Evolutionary conservation across 2,329 filamentous ascomycete species (phyloP).

Genomic region (Pseudogymnoascus sp.): DNA sequence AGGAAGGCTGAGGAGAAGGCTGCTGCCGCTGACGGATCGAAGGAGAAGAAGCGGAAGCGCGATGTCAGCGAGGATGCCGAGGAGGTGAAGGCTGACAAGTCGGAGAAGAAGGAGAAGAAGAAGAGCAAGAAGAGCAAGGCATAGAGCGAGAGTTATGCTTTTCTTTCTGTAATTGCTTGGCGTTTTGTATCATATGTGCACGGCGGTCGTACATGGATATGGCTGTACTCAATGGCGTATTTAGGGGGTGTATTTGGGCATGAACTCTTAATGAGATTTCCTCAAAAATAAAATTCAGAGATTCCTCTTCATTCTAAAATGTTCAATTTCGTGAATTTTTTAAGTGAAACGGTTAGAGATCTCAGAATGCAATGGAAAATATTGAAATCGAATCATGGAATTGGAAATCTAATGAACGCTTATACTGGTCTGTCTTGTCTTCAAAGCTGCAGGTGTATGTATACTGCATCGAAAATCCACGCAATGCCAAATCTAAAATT

Average conservation of each 20-base stretch:
- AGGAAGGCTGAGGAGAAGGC: slow-evolving; percentile 50
- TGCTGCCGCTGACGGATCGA: slow-evolving; percentile 32
- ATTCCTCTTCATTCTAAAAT: not conserved
- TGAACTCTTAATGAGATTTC: slow-evolving; percentile 8
- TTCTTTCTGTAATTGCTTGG: slow-evolving; percentile 8
- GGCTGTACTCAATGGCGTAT: slow-evolving; percentile 9
- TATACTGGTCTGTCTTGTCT: not conserved
- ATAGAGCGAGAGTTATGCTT: slow-evolving; percentile 14
- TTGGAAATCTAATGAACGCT: not conserved
- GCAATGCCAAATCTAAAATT: slow-evolving; percentile 3
- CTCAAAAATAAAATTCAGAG: slow-evolving; percentile 9
- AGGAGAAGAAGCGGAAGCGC: slow-evolving; percentile 63
- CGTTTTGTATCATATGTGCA: slow-evolving; percentile 20
- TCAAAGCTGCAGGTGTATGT: slow-evolving; percentile 1
- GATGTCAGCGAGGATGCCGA: slow-evolving; percentile 30
- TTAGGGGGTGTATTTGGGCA: slow-evolving; percentile 9
- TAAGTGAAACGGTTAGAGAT: not conserved
- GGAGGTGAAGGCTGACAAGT: slow-evolving; percentile 50
- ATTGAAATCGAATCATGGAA: not conserved
- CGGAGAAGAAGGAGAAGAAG: slow-evolving; percentile 45
- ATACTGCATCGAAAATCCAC: slow-evolving; percentile 1
- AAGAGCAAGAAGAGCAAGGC: slow-evolving; percentile 45
- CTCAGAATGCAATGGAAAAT: not conserved
- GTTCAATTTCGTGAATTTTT: not conserved
- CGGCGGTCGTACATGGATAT: slow-evolving; percentile 6